Evolutionary conservation across 805 yeast species (phyloP), one percentile per base, ranked within the genome.

Genomic region (Monosporozyma aquatica): DNA sequence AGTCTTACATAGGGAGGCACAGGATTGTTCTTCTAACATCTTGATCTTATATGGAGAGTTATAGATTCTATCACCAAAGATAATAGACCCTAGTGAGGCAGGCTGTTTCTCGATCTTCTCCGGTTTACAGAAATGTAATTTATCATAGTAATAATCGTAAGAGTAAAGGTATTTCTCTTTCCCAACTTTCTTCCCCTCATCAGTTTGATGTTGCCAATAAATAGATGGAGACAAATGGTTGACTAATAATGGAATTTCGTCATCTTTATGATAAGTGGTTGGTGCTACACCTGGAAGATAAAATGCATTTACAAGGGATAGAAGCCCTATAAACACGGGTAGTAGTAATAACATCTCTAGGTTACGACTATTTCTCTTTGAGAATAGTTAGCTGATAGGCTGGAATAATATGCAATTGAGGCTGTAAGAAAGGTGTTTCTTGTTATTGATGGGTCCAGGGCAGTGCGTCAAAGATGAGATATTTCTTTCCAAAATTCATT

Each of bases 261-360:
- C 94, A 40, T 80, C 87, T 46, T 75, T 70, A 37, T 72, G 68
- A 58, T 90, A 92, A 40, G 90, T 82, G 1, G 94, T 84, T 15
- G 98, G 97, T 0, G 97, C 95, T 20, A 87, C 92, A 7, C 97
- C 97, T 0, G 97, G 97, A 43, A 92, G 69, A 59, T 92, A 90
- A 65, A 92, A 90, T 2, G 81, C 95, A 18, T 23, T 7, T 6
- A n/a, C 37, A 10, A 22, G 30, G 23, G 46, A 36, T 7, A 39
- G 2, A 8, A 37, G n/a, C 24, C 23, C 30, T 6, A 37, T 9
- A 11, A 32, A 32, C 17, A 18, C 32, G 24, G 28, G 32, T 13
- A 37, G 24, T n/a, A 37, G 24, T 17, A 11, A 13, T 18, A 25
- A 18, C 14, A 24, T 36, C 20, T 7, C 25, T 10, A 22, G n/a